Percentiles rank a stretch among this genome's conserved stretches.
Conservation (phyloP, 805 yeast genomes). For the Wickerhamomyces chaumierensis region DNA sequence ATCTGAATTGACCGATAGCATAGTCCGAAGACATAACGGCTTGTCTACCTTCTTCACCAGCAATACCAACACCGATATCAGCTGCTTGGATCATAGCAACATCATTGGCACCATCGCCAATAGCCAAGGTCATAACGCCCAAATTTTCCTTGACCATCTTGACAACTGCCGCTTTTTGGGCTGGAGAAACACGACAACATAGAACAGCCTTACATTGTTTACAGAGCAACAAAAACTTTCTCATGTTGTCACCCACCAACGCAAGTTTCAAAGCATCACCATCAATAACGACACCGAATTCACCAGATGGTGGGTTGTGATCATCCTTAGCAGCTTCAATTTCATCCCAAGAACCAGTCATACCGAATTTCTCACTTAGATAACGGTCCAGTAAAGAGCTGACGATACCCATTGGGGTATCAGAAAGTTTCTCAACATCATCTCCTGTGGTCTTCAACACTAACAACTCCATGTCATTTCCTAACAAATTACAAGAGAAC, state of each 20-base stretch:
- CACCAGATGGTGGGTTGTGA: constrained; percentile 59
- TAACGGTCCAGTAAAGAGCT: constrained; percentile 39
- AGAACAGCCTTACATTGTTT: constrained; percentile 74
- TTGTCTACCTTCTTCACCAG: constrained; percentile 87
- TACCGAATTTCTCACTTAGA: constrained; percentile 40
- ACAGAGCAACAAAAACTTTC: constrained; percentile 59
- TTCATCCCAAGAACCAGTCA: constrained; percentile 51
- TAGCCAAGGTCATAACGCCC: constrained; percentile 76
- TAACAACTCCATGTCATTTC: constrained; percentile 65
- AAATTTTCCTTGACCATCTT: constrained; percentile 62
- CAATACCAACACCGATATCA: constrained; percentile 81
- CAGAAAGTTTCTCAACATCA: constrained; percentile 35
- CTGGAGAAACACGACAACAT: constrained; percentile 83
- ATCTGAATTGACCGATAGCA: constrained; percentile 77
- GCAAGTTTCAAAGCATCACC: constrained; percentile 66
- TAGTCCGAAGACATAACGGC: constrained; percentile 85
- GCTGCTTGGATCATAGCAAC: constrained; percentile 90
- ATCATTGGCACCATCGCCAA: constrained; percentile 85
- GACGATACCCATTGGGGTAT: constrained; percentile 29
- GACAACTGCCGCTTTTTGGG: constrained; percentile 80
- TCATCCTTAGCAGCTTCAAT: constrained; percentile 38
- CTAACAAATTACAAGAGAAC: constrained; percentile 68
- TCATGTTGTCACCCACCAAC: constrained; percentile 30
- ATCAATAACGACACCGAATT: constrained; percentile 63
- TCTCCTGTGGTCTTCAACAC: constrained; percentile 51